These are phyloP conservation scores for Achlya hypogyna DNA, from an alignment of 352 stramenopile genomes.

Conservation along the genomic window DNA sequence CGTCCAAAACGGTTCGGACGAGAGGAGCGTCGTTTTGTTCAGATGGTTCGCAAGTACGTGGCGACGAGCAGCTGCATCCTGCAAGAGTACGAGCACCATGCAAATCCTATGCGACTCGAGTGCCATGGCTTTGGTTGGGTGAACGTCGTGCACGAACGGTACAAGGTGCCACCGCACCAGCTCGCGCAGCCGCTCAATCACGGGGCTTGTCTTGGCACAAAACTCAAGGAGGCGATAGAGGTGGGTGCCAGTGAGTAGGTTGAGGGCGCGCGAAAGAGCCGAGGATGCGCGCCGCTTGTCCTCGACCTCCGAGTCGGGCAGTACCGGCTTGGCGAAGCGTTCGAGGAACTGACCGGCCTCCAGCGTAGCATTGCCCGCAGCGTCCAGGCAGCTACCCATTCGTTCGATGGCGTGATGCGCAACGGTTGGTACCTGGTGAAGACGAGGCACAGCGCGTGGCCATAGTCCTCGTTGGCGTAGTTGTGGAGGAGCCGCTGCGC, in stretches of 20 bases:
- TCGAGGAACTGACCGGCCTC: slow-evolving; percentile 55
- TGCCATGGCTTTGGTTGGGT: neutral
- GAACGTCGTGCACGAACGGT: slow-evolving; percentile 25
- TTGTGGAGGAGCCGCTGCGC: slow-evolving; percentile 37
- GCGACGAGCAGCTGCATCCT: neutral
- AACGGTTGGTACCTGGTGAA: neutral
- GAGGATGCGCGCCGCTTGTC: neutral
- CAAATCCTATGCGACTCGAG: slow-evolving; percentile 18
- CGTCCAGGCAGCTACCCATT: slow-evolving; percentile 66
- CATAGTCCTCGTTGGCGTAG: slow-evolving; percentile 45
- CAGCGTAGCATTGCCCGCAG: slow-evolving; percentile 49
- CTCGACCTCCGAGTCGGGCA: neutral
- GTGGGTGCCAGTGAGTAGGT: slow-evolving; percentile 45
- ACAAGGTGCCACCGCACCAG: slow-evolving; percentile 35
- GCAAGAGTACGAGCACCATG: neutral
- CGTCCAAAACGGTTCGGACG: slow-evolving; percentile 35
- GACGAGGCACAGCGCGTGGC: slow-evolving; percentile 27
- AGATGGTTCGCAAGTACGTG: neutral
- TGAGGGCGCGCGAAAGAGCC: slow-evolving; percentile 31
- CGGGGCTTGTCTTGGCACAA: slow-evolving; percentile 48
- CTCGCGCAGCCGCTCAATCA: slow-evolving; percentile 44
- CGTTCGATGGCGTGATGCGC: slow-evolving; percentile 26
- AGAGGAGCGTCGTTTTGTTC: neutral
- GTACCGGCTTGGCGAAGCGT: slow-evolving; percentile 30
- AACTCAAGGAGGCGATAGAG: slow-evolving; percentile 60